Evolutionary conservation across 2,329 filamentous ascomycete genomes (phyloP).

Genomic region (Paraphoma sp.): DNA sequence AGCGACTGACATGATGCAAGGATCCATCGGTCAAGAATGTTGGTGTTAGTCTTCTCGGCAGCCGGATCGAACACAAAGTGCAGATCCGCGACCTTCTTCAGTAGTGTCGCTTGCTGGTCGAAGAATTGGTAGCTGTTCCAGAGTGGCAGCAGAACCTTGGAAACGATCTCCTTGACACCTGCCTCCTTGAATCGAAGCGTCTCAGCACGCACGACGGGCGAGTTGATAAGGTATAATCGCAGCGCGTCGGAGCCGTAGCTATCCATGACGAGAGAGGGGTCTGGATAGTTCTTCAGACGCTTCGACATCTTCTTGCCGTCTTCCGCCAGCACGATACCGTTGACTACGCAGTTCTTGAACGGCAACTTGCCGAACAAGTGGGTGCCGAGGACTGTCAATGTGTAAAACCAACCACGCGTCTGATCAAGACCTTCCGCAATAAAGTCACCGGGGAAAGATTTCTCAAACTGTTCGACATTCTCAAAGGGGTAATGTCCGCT

Average conservation of each 20-base stretch:
- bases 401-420: conserved; percentile 97
- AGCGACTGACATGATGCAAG: conserved; percentile 90
- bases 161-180: conserved; percentile 93
- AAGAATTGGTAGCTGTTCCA: conserved; percentile 99
- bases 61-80: conserved; percentile 81
- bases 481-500: conserved; percentile 92
- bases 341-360: conserved; percentile 96
- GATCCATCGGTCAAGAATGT: conserved; percentile 97
- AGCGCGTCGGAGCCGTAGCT: conserved; percentile 92
- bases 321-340: conserved; percentile 90
- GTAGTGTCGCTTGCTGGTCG: conserved; percentile 80
- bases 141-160: conserved; percentile 85
- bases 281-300: conserved; percentile 93
- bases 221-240: conserved; percentile 95
- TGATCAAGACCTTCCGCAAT: conserved; percentile 94
- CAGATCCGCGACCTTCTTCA: conserved; percentile 83
- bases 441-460: conserved; percentile 88
- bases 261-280: conserved; percentile 81
- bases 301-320: conserved; percentile 99
- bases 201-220: conserved; percentile 90
- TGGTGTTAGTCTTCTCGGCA: conserved; percentile 77
- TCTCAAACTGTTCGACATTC: conserved; percentile 80
- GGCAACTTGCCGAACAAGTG: conserved; percentile 85
- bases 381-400: conserved; percentile 83
- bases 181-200: conserved; percentile 89